phyloP scores from a whole-genome alignment of 2,329 filamentous ascomycete genomes.

The Hypoxylon sp. region DNA sequence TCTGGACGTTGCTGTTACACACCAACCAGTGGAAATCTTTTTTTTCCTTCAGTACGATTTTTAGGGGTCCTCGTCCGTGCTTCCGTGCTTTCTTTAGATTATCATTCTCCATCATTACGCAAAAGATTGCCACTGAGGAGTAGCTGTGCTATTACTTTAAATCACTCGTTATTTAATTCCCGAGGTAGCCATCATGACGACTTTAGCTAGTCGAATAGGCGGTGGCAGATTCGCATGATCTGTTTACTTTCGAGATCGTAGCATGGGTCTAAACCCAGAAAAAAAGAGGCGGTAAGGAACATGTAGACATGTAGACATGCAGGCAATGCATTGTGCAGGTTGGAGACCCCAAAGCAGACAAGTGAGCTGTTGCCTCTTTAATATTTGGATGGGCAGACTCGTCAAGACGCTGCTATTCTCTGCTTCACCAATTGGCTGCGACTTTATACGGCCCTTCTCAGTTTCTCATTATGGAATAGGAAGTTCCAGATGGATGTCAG shows the following conservation, averaged over 20 bases:
- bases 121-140: conserved; percentile 40
- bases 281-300: conserved; percentile 33
- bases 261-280: conserved; percentile 20
- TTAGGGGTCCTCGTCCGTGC: conserved; percentile 41
- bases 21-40: conserved; percentile 24
- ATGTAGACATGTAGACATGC: conserved; percentile 34
- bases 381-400: conserved; percentile 9
- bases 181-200: conserved; percentile 22
- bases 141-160: conserved; percentile 13
- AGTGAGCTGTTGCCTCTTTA: conserved; percentile 3
- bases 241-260: conserved; percentile 43
- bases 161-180: conserved; percentile 29
- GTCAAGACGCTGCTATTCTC: conserved; percentile 16
- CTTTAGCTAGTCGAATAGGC: conserved; percentile 17
- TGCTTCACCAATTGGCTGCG: conserved; percentile 3
- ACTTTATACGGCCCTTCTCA: conserved; percentile 10
- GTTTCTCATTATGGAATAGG: conserved; percentile 18
- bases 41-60: conserved; percentile 35
- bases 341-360: conserved; percentile 33
- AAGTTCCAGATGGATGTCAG: conserved; percentile 26
- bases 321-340: conserved; percentile 48
- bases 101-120: conserved; percentile 43
- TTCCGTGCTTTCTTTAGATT: conserved; percentile 32
- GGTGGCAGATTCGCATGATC: conserved; percentile 41
- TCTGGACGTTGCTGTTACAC: conserved; percentile 33